Evolutionary conservation across 2,329 filamentous ascomycete genomes (phyloP).

Genomic region (Clarireedia hainanense): DNA sequence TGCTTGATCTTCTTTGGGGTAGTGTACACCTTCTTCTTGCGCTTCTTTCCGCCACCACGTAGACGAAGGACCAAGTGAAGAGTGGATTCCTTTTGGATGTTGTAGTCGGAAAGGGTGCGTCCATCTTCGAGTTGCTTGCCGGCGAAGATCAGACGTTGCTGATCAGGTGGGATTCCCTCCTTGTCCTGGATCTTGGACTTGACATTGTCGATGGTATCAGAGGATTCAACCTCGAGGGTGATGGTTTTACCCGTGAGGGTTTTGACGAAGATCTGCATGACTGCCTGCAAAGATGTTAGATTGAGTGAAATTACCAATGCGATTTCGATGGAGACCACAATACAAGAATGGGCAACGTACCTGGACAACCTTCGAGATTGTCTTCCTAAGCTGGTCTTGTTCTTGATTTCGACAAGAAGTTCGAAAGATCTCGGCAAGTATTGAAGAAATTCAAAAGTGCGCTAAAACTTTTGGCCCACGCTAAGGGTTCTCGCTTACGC

Average conservation of each 20-base stretch:
- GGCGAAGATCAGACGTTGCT: slow-evolving; percentile 99
- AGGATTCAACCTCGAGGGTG: slow-evolving; percentile 99
- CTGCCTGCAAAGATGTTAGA: slow-evolving; percentile 35
- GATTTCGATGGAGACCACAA: background rate
- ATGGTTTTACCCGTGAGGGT: slow-evolving; percentile 99
- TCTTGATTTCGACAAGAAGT: slow-evolving; percentile 3
- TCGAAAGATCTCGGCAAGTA: slow-evolving; percentile 4
- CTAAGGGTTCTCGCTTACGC: slow-evolving; percentile 9
- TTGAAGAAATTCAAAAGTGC: background rate
- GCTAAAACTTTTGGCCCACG: slow-evolving; percentile 4
- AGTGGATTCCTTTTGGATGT: slow-evolving; percentile 99
- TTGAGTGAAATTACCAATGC: background rate
- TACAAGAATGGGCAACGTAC: slow-evolving; percentile 12
- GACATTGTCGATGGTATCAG: slow-evolving; percentile 99
- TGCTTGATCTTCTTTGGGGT: slow-evolving; percentile 99
- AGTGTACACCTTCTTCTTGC: slow-evolving; percentile 99
- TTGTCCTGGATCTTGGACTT: slow-evolving; percentile 99
- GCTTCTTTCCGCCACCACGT: slow-evolving; percentile 98
- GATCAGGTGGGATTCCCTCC: slow-evolving; percentile 98
- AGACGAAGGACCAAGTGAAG: slow-evolving; percentile 97
- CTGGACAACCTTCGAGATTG: slow-evolving; percentile 27
- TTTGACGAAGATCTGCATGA: slow-evolving; percentile 49
- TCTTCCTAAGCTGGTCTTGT: slow-evolving; percentile 26
- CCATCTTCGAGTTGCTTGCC: slow-evolving; percentile 99
- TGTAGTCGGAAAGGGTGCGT: slow-evolving; percentile 98